phyloP scores from a whole-genome alignment of 2,329 filamentous ascomycete species.

The Didymella pinodella region DNA sequence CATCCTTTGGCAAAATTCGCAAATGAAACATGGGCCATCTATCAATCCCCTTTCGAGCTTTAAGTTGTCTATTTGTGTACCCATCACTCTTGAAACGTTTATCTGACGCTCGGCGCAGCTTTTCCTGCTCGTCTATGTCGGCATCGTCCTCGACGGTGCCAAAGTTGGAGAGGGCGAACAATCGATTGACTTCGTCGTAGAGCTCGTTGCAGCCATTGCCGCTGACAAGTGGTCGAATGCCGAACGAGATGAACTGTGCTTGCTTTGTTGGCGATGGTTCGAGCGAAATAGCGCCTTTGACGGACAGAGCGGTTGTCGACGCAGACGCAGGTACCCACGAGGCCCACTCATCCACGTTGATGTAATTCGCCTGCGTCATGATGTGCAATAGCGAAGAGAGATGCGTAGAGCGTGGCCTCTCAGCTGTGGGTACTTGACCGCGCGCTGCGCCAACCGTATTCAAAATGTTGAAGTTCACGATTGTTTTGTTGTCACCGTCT shows the following conservation, averaged over 20 bases:
- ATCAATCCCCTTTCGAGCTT: constrained; percentile 72
- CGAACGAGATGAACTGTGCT: constrained; percentile 83
- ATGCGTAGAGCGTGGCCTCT: constrained; percentile 27
- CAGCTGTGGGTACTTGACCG: background rate
- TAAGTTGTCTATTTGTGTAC: constrained; percentile 62
- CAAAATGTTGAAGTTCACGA: constrained; percentile 43
- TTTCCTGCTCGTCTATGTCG: constrained; percentile 49
- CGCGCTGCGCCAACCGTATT: background rate
- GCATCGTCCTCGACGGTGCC: constrained; percentile 64
- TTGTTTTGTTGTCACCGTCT: constrained; percentile 57
- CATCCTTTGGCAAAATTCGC: constrained; percentile 61
- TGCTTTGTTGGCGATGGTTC: constrained; percentile 74
- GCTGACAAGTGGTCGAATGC: constrained; percentile 69
- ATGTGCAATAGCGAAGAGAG: constrained; percentile 50
- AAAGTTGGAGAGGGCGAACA: constrained; percentile 81
- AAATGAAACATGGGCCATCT: constrained; percentile 90
- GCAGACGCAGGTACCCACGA: constrained; percentile 78
- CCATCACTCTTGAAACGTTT: constrained; percentile 57
- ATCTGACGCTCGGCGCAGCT: constrained; percentile 48
- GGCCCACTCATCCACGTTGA: constrained; percentile 59
- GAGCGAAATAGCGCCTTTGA: constrained; percentile 76
- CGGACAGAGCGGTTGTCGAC: constrained; percentile 65
- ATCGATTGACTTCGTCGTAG: constrained; percentile 78
- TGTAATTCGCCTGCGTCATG: constrained; percentile 71
- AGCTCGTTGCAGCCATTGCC: constrained; percentile 68